Evolutionary conservation across 345 rosid genomes (phyloP).

Genomic region (Iberis pinnata): DNA sequence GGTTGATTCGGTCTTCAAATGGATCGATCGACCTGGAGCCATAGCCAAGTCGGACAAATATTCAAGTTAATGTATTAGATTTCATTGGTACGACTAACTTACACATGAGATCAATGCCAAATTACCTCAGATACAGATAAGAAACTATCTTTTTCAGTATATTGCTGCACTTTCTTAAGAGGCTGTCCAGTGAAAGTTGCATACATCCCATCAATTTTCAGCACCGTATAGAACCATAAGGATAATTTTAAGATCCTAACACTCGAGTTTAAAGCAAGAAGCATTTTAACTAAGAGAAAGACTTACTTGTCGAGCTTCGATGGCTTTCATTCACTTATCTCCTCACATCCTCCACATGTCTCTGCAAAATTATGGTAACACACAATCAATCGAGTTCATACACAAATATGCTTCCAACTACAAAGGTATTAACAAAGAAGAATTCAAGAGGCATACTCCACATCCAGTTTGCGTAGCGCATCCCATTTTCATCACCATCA

Average conservation of each 20-base stretch:
- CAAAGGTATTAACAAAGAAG: not conserved
- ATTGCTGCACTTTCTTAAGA: constrained; percentile 70
- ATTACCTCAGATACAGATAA: constrained; percentile 65
- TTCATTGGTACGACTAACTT: too few species aligned
- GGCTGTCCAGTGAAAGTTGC: constrained; percentile 83
- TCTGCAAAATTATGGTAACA: constrained; percentile 32
- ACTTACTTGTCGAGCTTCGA: constrained; percentile 70
- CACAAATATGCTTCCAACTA: not conserved
- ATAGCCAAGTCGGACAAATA: too few species aligned
- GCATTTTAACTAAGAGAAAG: not conserved
- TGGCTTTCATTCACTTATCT: constrained; percentile 88
- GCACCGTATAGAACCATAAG: constrained; percentile 22
- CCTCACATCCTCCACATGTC: constrained; percentile 81
- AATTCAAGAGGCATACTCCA: constrained; percentile 46
- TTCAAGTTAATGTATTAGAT: too few species aligned
- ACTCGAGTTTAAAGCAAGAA: not conserved
- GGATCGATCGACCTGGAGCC: too few species aligned
- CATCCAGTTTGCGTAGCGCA: constrained; percentile 92
- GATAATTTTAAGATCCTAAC: not conserved
- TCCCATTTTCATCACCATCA: constrained; percentile 93
- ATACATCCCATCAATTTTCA: constrained; percentile 89
- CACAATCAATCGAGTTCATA: constrained; percentile 1
- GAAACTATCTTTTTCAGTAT: constrained; percentile 82
- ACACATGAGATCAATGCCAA: not conserved
- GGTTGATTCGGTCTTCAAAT: too few species aligned